phyloP scores from a whole-genome alignment of 2,329 filamentous ascomycete genomes.

The Arthroderma sp. region DNA sequence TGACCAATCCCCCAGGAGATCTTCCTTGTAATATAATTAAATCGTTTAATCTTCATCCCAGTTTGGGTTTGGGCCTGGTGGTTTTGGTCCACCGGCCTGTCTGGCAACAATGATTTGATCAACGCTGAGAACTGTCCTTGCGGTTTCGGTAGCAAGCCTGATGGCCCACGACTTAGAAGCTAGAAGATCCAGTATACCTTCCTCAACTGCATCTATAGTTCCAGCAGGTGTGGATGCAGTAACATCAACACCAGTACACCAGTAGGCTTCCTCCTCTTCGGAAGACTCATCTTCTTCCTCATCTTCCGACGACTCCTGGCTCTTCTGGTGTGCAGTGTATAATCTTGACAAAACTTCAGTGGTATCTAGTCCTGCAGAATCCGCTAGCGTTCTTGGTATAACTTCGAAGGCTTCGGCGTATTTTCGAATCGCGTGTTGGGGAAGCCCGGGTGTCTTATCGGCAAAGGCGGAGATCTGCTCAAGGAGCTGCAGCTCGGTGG shows the following conservation, averaged over 20 bases:
- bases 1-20: too few species aligned
- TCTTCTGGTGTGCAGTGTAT: conserved; percentile 75
- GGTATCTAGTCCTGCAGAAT: conserved; percentile 88
- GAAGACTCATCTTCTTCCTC: conserved; percentile 22
- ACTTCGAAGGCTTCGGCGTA: conserved; percentile 97
- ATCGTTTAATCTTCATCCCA: conserved; percentile 51
- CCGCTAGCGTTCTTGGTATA: conserved; percentile 81
- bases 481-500: conserved; percentile 84
- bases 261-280: conserved; percentile 62
- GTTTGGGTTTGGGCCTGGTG: conserved; percentile 78
- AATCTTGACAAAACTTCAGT: conserved; percentile 90
- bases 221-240: conserved; percentile 75
- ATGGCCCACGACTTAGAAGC: conserved; percentile 93
- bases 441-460: conserved; percentile 81
- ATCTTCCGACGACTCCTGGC: conserved; percentile 44
- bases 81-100: conserved; percentile 94
- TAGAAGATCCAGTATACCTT: conserved; percentile 84
- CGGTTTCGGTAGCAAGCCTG: conserved; percentile 88
- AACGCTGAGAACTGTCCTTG: conserved; percentile 83
- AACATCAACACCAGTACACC: conserved; percentile 87
- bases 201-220: conserved; percentile 69
- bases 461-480: conserved; percentile 82
- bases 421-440: conserved; percentile 95
- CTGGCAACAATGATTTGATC: conserved; percentile 98
- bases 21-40: neutral